A percentile compares a stretch with the other conserved stretches of the same genome.
Evolutionary conservation across 495 filamentous ascomycete genomes (phyloP).

Genomic region (Talaromyces nanjingensis): DNA sequence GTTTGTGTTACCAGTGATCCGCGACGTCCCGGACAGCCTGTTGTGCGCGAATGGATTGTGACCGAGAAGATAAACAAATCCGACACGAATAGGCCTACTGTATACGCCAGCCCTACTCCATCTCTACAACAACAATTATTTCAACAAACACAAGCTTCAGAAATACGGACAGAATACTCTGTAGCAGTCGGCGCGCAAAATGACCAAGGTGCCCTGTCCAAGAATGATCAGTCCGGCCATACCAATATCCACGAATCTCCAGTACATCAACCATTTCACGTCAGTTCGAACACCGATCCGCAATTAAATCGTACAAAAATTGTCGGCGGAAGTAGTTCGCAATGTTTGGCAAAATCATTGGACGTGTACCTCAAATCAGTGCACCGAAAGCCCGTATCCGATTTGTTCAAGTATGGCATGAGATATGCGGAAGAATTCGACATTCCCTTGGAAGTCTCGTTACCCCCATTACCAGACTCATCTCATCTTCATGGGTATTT

Average conservation of each 20-base stretch:
- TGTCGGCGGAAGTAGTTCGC: conserved; percentile 3
- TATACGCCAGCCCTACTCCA: conserved; percentile 5
- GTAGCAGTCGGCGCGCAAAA: neutral
- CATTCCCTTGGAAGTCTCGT: conserved; percentile 5
- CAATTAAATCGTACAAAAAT: conserved; percentile 5
- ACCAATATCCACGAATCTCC: conserved; percentile 4
- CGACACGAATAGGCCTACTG: neutral
- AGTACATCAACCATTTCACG: conserved; percentile 7
- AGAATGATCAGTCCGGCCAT: neutral
- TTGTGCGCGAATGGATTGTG: conserved; percentile 7
- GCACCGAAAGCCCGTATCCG: conserved; percentile 3
- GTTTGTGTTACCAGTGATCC: conserved; percentile 1
- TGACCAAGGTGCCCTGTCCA: neutral
- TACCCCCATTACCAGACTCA: neutral
- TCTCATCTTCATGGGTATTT: neutral
- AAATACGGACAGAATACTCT: neutral
- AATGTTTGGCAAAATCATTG: conserved; percentile 6
- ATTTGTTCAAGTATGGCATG: conserved; percentile 4
- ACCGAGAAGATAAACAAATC: conserved; percentile 1
- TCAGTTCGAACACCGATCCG: conserved; percentile 4
- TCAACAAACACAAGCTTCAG: neutral
- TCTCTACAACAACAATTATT: conserved; percentile 5
- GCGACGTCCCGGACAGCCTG: neutral
- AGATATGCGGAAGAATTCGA: conserved; percentile 4
- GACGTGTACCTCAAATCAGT: conserved; percentile 4